Evolutionary conservation across 2,329 filamentous ascomycete species (phyloP).

Genomic region (Didymellaceae sp.): DNA sequence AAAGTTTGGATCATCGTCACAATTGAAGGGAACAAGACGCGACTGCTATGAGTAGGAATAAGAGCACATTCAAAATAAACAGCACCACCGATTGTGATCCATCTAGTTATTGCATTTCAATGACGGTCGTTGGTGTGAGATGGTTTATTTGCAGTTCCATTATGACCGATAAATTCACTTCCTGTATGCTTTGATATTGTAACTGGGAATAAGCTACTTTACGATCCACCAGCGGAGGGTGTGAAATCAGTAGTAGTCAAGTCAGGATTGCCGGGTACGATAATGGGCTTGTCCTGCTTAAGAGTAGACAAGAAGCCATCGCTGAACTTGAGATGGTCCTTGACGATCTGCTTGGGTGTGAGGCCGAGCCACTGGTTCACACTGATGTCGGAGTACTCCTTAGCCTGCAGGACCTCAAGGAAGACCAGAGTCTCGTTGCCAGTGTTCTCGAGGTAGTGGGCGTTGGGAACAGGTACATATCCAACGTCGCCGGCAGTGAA

Average conservation of each 20-base stretch:
- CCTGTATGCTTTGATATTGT: too few species aligned
- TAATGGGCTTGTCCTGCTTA: slow-evolving; percentile 49
- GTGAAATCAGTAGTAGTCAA: slow-evolving; percentile 47
- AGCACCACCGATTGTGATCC: too few species aligned
- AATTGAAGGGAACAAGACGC: too few species aligned
- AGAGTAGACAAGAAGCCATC: slow-evolving; percentile 37
- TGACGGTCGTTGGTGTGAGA: too few species aligned
- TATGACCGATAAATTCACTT: too few species aligned
- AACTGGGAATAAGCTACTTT: too few species aligned
- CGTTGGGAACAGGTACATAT: slow-evolving; percentile 61
- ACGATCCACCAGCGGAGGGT: slow-evolving; percentile 7
- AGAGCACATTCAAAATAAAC: too few species aligned
- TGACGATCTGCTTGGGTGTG: slow-evolving; percentile 50
- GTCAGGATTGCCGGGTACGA: slow-evolving; percentile 48
- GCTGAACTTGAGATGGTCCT: slow-evolving; percentile 38
- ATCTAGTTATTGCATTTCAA: too few species aligned
- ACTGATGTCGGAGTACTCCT: slow-evolving; percentile 60
- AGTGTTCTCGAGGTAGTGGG: slow-evolving; percentile 69
- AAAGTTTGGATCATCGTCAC: too few species aligned
- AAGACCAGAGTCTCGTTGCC: slow-evolving; percentile 64
- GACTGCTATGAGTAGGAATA: too few species aligned
- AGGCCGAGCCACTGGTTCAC: slow-evolving; percentile 66
- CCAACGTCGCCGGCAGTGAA: slow-evolving; percentile 66
- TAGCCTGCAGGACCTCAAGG: slow-evolving; percentile 65
- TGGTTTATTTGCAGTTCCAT: too few species aligned